Evolutionary conservation across 306 rosid genomes (phyloP).

Genomic region (Citrullus mucosospermus): DNA sequence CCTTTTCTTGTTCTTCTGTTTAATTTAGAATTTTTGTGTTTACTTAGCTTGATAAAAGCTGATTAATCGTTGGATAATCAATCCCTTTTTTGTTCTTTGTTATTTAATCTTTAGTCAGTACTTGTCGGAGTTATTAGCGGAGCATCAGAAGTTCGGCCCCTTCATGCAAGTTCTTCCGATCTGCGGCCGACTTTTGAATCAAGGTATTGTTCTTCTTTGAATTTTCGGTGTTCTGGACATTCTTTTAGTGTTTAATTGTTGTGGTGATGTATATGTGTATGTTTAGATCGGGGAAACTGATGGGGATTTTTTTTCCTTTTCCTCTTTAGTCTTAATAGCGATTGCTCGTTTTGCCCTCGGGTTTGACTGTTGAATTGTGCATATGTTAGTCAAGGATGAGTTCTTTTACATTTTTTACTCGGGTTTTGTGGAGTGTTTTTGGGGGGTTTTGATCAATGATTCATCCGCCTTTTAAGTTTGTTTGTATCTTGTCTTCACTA

Average conservation of each 20-base stretch:
- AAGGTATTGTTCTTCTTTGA: slow-evolving; percentile 36
- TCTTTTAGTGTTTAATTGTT: neutral
- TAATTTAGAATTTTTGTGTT: neutral
- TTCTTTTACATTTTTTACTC: neutral
- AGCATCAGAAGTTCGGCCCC: slow-evolving; percentile 91
- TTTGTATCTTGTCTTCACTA: neutral
- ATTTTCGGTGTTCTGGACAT: neutral
- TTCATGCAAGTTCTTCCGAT: slow-evolving; percentile 83
- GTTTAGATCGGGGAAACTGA: neutral
- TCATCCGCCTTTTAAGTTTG: neutral
- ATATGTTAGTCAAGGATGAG: neutral
- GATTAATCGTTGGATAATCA: neutral
- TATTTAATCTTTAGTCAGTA: slow-evolving; percentile 50
- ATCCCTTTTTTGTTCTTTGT: slow-evolving; percentile 10
- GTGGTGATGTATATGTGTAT: neutral
- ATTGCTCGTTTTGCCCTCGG: neutral
- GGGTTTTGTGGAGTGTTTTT: neutral
- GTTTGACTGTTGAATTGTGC: slow-evolving; percentile 2
- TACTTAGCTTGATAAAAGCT: neutral
- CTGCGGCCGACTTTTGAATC: slow-evolving; percentile 82
- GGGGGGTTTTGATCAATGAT: neutral
- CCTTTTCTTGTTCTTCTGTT: neutral
- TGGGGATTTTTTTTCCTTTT: neutral
- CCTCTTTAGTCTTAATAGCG: neutral
- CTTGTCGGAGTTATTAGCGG: slow-evolving; percentile 79